Evolutionary conservation across 1,284 basidiomycete species (phyloP).

Genomic region (Ustilago nuda): DNA sequence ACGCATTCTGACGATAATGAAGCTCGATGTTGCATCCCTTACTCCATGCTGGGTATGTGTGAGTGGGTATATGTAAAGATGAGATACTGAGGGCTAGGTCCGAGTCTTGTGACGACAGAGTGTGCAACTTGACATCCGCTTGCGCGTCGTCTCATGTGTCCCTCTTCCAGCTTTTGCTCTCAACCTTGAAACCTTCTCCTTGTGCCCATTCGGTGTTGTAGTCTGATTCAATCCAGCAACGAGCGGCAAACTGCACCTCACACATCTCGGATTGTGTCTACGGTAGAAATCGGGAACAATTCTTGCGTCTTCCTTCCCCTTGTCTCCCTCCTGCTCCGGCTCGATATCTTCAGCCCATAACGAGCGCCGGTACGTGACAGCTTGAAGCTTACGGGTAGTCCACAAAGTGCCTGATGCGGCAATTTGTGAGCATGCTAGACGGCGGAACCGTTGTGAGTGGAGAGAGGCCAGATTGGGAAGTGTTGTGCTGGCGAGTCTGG

Average conservation of each 20-base stretch:
- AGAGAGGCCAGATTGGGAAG: conserved; percentile 32
- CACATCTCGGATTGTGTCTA: conserved; percentile 29
- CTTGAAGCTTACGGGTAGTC: conserved; percentile 13
- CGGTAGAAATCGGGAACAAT: conserved; percentile 38
- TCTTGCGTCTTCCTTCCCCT: background rate
- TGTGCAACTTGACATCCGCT: conserved; percentile 12
- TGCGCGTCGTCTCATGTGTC: background rate
- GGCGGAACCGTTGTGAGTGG: conserved; percentile 34
- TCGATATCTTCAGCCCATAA: conserved; percentile 39
- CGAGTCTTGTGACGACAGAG: conserved; percentile 27
- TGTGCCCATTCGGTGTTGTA: background rate
- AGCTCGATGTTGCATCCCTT: conserved; percentile 6
- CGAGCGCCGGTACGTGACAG: conserved; percentile 15
- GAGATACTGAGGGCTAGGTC: conserved; percentile 2
- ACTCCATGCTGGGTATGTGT: background rate
- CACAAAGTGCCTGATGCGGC: conserved; percentile 17
- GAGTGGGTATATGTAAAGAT: conserved; percentile 8
- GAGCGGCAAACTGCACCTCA: conserved; percentile 19
- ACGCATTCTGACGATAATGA: background rate
- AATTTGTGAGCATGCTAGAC: conserved; percentile 18
- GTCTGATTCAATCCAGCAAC: conserved; percentile 23
- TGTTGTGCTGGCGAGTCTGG: conserved; percentile 17
- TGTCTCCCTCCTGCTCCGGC: background rate
- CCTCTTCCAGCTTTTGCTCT: background rate
- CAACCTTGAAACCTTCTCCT: background rate